phyloP scores from a whole-genome alignment of 1,284 basidiomycete species.

The Marasmius oreades region DNA sequence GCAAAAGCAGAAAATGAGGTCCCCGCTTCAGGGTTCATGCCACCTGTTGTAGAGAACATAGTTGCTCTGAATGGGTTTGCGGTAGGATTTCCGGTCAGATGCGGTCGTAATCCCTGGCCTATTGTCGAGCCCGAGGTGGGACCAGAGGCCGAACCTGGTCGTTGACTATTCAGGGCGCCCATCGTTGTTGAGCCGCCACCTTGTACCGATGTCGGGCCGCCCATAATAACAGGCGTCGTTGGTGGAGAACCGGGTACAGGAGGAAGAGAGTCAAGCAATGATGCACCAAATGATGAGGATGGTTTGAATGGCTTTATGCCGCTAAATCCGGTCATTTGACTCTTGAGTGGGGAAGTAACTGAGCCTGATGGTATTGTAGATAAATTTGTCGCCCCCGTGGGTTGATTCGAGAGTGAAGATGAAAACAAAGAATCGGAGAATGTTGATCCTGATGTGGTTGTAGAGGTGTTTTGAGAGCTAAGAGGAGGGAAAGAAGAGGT shows the following conservation, averaged over 20 bases:
- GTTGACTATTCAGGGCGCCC: constrained; percentile 26
- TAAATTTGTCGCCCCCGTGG: constrained; percentile 41
- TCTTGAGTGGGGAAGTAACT: constrained; percentile 43
- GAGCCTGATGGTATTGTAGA: constrained; percentile 25
- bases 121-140: constrained; percentile 33
- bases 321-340: constrained; percentile 80
- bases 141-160: constrained; percentile 30
- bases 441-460: constrained; percentile 37
- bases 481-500: constrained; percentile 19
- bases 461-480: constrained; percentile 35
- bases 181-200: constrained; percentile 12
- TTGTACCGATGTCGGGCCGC: constrained; percentile 10
- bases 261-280: constrained; percentile 75
- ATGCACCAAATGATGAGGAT: constrained; percentile 83
- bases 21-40: constrained; percentile 3
- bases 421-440: constrained; percentile 50
- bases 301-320: constrained; percentile 92
- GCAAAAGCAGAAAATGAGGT: constrained; percentile 7
- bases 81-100: constrained; percentile 62
- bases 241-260: constrained; percentile 60
- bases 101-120: constrained; percentile 67
- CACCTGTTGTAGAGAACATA: constrained; percentile 34
- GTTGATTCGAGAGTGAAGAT: constrained; percentile 45
- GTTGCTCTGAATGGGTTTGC: constrained; percentile 78
- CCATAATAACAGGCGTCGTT: constrained; percentile 42